Base-by-base conservation (phyloP, 495 filamentous ascomycete genomes). In the Aspergillus haitiensis region DNA sequence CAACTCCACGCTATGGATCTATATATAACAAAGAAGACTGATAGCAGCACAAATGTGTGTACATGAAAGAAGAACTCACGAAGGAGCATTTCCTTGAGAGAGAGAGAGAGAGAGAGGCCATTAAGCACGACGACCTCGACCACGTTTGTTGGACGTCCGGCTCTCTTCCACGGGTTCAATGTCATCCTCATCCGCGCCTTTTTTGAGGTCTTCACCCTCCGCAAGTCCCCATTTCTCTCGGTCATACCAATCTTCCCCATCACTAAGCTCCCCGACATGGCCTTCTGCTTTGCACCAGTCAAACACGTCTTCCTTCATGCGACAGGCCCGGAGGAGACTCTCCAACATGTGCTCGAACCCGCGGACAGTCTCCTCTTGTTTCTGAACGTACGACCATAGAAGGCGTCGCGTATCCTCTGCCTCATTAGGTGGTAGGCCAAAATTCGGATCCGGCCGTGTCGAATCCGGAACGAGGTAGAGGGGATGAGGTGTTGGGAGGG, bases 221-320 rank as follows among this genome's bases (percentile, higher is more conserved):
- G 86, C 86, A 44, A 97, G 70, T 3, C 86, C 86, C 93, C 91
- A 96, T 77, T 89, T 88, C 67, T 94, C 90, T 56, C 84, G 85
- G 67, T 97, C 93, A 70, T 95, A 95, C 92, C 93, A 97, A 69
- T 97, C 93, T 75, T 97, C 93, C 3, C 91, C 91, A 66, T 97
- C 93, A 36, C 88, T 93, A 85, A 96, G 77, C 54, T 88, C 84
- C 2, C 91, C 92, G 27, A 89, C 82, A 67, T 97, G 94, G 6
- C 85, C 90, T 72, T 98, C 95, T 0, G 94, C 91, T 71, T 95
- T 93, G 53, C 82, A 84, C 89, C 91, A 96, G 59, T 89, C 86
- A 68, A 88, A 82, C 10, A 98, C 91, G 46, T 86, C 81, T 56
- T 87, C 85, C 47, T 92, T 84, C 78, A 91, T 84, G 33, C 89